phyloP scores from a whole-genome alignment of 2,329 filamentous ascomycete genomes.

The Curvularia eragrostidis region DNA sequence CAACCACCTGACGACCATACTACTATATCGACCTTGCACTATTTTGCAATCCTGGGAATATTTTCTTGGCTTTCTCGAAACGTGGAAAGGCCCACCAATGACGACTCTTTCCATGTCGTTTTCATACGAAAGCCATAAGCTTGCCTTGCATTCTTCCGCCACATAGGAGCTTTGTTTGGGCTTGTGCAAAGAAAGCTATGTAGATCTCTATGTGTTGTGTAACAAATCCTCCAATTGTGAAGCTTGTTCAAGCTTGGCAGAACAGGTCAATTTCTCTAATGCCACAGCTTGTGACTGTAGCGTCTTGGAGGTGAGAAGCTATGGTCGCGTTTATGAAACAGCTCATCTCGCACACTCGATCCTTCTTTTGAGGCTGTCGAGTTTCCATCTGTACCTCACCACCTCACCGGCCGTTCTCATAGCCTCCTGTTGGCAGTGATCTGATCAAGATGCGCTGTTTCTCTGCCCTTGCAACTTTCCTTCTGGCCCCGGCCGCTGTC shows the following conservation, averaged over 20 bases:
- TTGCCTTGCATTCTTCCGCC: not conserved
- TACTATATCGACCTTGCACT: not conserved
- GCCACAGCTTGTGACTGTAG: not conserved
- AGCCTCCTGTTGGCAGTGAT: not conserved
- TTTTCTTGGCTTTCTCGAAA: not conserved
- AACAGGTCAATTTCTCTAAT: not conserved
- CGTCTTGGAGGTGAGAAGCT: not conserved
- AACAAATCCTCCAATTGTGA: conserved; percentile 3
- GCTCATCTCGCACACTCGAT: not conserved
- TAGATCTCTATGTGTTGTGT: not conserved
- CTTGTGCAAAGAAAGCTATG: not conserved
- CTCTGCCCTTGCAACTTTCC: conserved; percentile 17
- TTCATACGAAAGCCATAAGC: not conserved
- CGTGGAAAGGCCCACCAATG: not conserved
- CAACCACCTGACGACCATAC: not conserved
- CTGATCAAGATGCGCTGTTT: conserved; percentile 25
- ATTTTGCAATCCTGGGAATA: not conserved
- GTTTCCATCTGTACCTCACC: not conserved
- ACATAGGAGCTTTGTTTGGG: not conserved
- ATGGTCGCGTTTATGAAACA: not conserved
- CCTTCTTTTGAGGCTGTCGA: not conserved
- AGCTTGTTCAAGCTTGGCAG: not conserved
- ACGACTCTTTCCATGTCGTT: not conserved
- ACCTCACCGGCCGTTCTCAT: not conserved
- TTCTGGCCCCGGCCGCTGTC: conserved; percentile 40